These are phyloP conservation scores for Neofusicoccum laricinum DNA, from an alignment of 2,329 filamentous ascomycete species.

Conservation along the genomic window DNA sequence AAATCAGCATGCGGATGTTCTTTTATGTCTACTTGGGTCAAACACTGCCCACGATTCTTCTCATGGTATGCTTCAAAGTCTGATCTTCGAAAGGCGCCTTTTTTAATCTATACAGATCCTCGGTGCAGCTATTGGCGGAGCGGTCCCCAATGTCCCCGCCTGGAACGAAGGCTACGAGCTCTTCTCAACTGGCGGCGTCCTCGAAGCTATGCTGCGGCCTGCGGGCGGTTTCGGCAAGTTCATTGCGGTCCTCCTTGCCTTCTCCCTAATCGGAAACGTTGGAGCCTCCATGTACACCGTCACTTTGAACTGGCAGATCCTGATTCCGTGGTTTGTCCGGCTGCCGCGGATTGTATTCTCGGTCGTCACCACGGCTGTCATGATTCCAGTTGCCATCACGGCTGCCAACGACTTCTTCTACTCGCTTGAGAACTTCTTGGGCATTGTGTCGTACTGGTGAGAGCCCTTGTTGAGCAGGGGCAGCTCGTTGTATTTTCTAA, in stretches of 20 bases:
- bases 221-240: conserved; percentile 62
- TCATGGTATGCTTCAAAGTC: conserved; percentile 47
- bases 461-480: neutral
- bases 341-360: conserved; percentile 24
- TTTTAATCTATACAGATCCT: conserved; percentile 31
- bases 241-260: conserved; percentile 56
- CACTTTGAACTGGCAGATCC: conserved; percentile 63
- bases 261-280: conserved; percentile 56
- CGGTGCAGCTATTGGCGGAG: conserved; percentile 63
- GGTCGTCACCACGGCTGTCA: conserved; percentile 56
- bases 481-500: no score
- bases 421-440: conserved; percentile 46
- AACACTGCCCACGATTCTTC: conserved; percentile 52
- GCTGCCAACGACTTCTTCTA: conserved; percentile 57
- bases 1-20: conserved; percentile 43
- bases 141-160: conserved; percentile 51
- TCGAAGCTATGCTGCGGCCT: conserved; percentile 58
- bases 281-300: conserved; percentile 61
- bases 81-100: neutral
- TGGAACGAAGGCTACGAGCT: conserved; percentile 45
- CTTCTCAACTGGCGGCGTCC: conserved; percentile 56
- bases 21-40: conserved; percentile 58
- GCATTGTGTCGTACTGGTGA: conserved; percentile 35
- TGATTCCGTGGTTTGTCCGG: conserved; percentile 34
- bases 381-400: conserved; percentile 58